Conservation (phyloP, 331 rosid species). For the Cydonia oblonga region DNA sequence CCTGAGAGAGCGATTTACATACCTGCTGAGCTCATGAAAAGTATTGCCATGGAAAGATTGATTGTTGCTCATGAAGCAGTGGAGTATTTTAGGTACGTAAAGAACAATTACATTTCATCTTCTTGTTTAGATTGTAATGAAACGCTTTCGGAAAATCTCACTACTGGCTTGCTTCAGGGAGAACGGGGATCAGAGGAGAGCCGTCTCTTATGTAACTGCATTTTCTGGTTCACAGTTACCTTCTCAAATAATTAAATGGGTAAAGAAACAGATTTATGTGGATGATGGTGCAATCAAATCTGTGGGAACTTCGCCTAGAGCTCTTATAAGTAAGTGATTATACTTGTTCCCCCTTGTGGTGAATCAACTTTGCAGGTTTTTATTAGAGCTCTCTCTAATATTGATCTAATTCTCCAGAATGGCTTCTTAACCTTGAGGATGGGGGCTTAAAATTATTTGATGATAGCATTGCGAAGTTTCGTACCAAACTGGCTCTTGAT, state of each 20-base stretch:
- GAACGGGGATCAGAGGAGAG: conserved; percentile 56
- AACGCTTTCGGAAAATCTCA: conserved; percentile 1
- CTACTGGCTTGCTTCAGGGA: conserved; percentile 29
- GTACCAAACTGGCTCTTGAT: conserved; percentile 25
- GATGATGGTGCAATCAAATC: conserved; percentile 31
- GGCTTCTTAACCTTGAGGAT: conserved; percentile 60
- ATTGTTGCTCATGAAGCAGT: conserved; percentile 49
- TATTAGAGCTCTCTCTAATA: background rate
- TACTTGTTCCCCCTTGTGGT: background rate
- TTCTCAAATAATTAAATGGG: conserved; percentile 42
- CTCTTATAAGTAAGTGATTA: conserved; percentile 47
- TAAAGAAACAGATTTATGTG: conserved; percentile 25
- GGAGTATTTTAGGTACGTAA: conserved; percentile 47
- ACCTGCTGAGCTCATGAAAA: conserved; percentile 22
- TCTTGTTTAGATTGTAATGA: background rate
- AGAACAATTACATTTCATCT: background rate
- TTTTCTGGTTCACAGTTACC: conserved; percentile 48
- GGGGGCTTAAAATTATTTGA: conserved; percentile 50
- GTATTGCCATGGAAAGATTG: conserved; percentile 48
- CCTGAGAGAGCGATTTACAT: conserved; percentile 14
- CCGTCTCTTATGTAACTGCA: conserved; percentile 40
- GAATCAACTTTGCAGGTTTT: background rate
- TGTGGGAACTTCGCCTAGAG: conserved; percentile 38
- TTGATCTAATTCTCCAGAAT: conserved; percentile 32
- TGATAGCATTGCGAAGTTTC: conserved; percentile 27